These are phyloP conservation scores for Apophysomyces elegans DNA, from an alignment of 371 early-diverging fungal species.

Conservation along the genomic window DNA sequence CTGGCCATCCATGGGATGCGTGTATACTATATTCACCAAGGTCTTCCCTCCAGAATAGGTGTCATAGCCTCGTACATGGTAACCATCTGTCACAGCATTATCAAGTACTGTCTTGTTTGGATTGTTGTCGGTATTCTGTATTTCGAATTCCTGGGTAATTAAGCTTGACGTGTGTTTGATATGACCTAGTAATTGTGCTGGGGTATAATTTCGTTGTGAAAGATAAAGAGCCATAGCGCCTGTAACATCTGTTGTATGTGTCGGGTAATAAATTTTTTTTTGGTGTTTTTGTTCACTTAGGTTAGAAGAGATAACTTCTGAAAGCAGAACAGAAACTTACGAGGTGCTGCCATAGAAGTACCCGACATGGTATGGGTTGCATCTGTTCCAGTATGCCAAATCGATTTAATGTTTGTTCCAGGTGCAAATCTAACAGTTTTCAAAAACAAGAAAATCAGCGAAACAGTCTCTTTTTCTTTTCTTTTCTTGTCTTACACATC, in stretches of 20 bases:
- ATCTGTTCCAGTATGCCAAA: conserved; percentile 42
- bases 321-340: conserved; percentile 32
- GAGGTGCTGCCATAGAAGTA: conserved; percentile 83
- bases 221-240: conserved; percentile 50
- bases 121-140: conserved; percentile 37
- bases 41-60: conserved; percentile 18
- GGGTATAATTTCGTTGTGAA: conserved; percentile 40
- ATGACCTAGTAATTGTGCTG: conserved; percentile 26
- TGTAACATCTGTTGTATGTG: conserved; percentile 35
- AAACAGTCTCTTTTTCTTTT: conserved; percentile 29
- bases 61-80: conserved; percentile 20
- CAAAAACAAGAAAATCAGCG: not conserved
- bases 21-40: conserved; percentile 22
- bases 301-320: too few relatives aligned
- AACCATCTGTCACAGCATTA: conserved; percentile 39
- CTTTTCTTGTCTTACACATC: conserved; percentile 58
- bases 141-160: conserved; percentile 34
- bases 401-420: conserved; percentile 81
- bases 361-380: conserved; percentile 59
- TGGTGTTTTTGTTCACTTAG: not conserved
- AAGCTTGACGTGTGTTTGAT: conserved; percentile 33
- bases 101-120: conserved; percentile 47
- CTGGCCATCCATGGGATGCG: conserved; percentile 23
- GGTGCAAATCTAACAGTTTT: conserved; percentile 55
- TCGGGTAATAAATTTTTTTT: not conserved